phyloP scores from a whole-genome alignment of 768 basidiomycete genomes.

The Daedaleopsis sinensis region DNA sequence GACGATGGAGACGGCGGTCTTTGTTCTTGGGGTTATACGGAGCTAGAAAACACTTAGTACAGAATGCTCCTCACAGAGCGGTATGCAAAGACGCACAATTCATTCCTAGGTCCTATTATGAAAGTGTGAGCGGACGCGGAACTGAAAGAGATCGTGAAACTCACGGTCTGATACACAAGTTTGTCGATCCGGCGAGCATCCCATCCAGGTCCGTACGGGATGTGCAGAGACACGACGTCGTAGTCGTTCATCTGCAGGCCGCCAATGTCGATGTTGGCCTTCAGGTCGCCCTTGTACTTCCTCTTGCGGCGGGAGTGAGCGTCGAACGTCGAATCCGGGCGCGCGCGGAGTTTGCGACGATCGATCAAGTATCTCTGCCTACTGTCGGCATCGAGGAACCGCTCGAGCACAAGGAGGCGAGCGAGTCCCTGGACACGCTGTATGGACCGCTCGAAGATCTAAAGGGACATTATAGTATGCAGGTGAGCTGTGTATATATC shows the following conservation, averaged over 20 bases:
- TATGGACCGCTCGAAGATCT: slow-evolving; percentile 68
- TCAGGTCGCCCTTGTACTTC: slow-evolving; percentile 59
- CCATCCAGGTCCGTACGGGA: slow-evolving; percentile 66
- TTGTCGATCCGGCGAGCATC: slow-evolving; percentile 58
- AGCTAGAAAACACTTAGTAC: slow-evolving; percentile 35
- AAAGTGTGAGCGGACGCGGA: slow-evolving; percentile 10
- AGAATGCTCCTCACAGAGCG: neutral
- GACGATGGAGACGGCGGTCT: slow-evolving; percentile 58
- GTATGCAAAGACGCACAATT: slow-evolving; percentile 42
- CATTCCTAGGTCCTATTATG: slow-evolving; percentile 55
- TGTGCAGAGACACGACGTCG: slow-evolving; percentile 55
- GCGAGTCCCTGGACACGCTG: slow-evolving; percentile 59
- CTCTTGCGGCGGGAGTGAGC: slow-evolving; percentile 36
- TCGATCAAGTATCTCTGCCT: slow-evolving; percentile 51
- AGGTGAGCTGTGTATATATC: neutral
- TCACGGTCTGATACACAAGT: slow-evolving; percentile 57
- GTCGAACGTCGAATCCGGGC: slow-evolving; percentile 38
- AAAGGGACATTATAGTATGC: neutral
- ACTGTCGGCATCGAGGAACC: slow-evolving; percentile 46
- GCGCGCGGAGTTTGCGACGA: slow-evolving; percentile 52
- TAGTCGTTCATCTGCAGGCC: slow-evolving; percentile 61
- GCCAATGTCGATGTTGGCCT: slow-evolving; percentile 42
- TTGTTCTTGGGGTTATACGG: slow-evolving; percentile 69
- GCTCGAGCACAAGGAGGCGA: slow-evolving; percentile 63
- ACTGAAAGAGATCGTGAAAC: slow-evolving; percentile 18